Evolutionary conservation across 345 rosid species (phyloP).

Genomic region (Citrus cavaleriei): DNA sequence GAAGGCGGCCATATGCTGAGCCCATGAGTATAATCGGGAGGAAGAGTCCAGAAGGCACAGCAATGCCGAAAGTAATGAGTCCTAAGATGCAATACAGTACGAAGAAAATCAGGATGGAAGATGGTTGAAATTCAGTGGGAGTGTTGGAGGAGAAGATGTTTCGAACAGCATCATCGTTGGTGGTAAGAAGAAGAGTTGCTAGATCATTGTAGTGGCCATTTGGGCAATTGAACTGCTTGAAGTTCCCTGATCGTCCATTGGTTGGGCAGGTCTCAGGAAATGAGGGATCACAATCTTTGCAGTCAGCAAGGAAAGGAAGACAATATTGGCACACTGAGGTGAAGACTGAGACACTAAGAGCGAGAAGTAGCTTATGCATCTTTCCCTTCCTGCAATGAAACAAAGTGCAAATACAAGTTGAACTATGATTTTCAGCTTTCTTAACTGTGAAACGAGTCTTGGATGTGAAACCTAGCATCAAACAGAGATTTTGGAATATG

Average conservation of each 20-base stretch:
- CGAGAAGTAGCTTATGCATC: conserved; percentile 72
- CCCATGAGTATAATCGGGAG: conserved; percentile 93
- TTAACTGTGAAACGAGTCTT: neutral
- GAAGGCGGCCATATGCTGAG: conserved; percentile 80
- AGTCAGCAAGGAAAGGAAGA: conserved; percentile 76
- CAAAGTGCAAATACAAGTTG: conserved; percentile 2
- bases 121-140: conserved; percentile 46
- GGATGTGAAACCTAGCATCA: too few relatives aligned
- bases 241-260: conserved; percentile 64
- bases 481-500: too few relatives aligned
- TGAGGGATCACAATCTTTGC: conserved; percentile 62
- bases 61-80: conserved; percentile 83
- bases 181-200: conserved; percentile 84
- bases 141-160: conserved; percentile 81
- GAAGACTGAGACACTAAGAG: conserved; percentile 64
- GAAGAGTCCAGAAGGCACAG: conserved; percentile 94
- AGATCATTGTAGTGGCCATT: conserved; percentile 84
- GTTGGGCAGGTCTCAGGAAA: conserved; percentile 57
- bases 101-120: conserved; percentile 69
- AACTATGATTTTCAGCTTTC: neutral
- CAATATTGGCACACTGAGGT: conserved; percentile 76
- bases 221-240: conserved; percentile 90
- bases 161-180: conserved; percentile 90
- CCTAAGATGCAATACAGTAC: conserved; percentile 69
- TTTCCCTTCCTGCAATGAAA: conserved; percentile 68